These are phyloP conservation scores for Triglochin maritima DNA, from an alignment of 106 monocot species.

Conservation along the genomic window DNA sequence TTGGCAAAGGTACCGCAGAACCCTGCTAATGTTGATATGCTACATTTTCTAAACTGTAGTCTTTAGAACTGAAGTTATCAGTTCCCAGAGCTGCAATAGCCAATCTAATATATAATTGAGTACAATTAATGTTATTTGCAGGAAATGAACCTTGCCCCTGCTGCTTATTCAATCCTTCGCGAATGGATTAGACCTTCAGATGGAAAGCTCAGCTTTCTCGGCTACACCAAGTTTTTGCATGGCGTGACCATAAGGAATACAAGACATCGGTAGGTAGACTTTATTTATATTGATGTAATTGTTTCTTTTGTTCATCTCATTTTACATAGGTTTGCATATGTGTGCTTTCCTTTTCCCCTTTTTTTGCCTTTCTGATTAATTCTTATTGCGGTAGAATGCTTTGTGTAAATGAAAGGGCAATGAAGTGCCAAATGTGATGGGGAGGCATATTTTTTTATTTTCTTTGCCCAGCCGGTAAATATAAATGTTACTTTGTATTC, in stretches of 20 bases:
- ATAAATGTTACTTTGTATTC: too few relatives aligned
- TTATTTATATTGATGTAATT: conserved; percentile 7
- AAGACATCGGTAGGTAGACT: conserved; percentile 30
- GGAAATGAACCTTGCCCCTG: conserved; percentile 73
- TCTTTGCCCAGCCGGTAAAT: neutral
- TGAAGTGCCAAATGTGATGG: neutral
- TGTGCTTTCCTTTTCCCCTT: neutral
- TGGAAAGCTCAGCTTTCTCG: conserved; percentile 78
- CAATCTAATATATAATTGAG: neutral
- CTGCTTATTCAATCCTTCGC: conserved; percentile 47
- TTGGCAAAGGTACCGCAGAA: conserved; percentile 54
- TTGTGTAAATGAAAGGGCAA: conserved; percentile 7
- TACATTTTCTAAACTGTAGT: neutral
- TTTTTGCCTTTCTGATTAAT: neutral
- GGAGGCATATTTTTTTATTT: neutral
- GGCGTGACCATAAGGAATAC: conserved; percentile 69
- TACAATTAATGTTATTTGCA: conserved; percentile 13
- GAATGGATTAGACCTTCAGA: conserved; percentile 88
- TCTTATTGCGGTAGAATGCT: neutral
- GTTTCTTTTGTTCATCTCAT: conserved; percentile 4
- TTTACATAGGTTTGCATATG: conserved; percentile 5
- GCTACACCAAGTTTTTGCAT: conserved; percentile 94
- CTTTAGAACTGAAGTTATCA: too few relatives aligned
- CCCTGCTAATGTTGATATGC: neutral
- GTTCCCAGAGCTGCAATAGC: neutral